Conservation (phyloP, 2,329 filamentous ascomycete genomes). For the Pseudonectria foliicola region DNA sequence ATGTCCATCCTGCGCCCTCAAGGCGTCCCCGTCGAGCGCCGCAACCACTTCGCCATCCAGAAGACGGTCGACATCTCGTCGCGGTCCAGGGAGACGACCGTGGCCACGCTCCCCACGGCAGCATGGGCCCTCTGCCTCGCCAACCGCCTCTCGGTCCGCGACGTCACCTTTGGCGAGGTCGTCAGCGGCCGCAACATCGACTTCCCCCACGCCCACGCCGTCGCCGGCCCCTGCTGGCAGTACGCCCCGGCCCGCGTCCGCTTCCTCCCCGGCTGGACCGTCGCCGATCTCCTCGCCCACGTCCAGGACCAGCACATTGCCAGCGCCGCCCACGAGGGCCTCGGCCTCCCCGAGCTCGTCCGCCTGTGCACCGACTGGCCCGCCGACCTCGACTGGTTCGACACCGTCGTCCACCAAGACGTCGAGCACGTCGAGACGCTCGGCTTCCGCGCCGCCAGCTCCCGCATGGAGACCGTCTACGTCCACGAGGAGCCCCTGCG, state of each 20-base stretch:
- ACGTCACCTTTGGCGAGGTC: conserved; percentile 61
- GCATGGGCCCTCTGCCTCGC: conserved; percentile 59
- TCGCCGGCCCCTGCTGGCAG: conserved; percentile 61
- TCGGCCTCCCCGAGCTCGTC: conserved; percentile 49
- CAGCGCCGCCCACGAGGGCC: conserved; percentile 46
- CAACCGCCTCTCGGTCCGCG: conserved; percentile 40
- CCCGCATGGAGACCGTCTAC: conserved; percentile 50
- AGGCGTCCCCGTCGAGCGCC: conserved; percentile 26
- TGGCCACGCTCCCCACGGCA: conserved; percentile 59
- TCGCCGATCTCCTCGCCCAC: conserved; percentile 42
- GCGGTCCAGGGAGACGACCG: conserved; percentile 48
- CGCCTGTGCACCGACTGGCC: conserved; percentile 39
- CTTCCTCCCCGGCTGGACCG: conserved; percentile 45
- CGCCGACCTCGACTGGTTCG: conserved; percentile 36
- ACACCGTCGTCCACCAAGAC: conserved; percentile 52
- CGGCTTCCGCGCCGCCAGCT: conserved; percentile 29
- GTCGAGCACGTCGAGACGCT: conserved; percentile 55
- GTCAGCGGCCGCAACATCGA: conserved; percentile 57
- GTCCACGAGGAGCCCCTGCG: conserved; percentile 49
- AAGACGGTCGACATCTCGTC: conserved; percentile 38
- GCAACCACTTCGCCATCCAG: conserved; percentile 35
- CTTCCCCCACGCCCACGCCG: conserved; percentile 45
- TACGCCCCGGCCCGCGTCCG: conserved; percentile 57
- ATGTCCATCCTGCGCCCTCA: conserved; percentile 39
- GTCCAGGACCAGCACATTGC: conserved; percentile 52